These are phyloP conservation scores for Barbatosphaeria neglecta DNA, from an alignment of 495 filamentous ascomycete genomes.

Conservation along the genomic window DNA sequence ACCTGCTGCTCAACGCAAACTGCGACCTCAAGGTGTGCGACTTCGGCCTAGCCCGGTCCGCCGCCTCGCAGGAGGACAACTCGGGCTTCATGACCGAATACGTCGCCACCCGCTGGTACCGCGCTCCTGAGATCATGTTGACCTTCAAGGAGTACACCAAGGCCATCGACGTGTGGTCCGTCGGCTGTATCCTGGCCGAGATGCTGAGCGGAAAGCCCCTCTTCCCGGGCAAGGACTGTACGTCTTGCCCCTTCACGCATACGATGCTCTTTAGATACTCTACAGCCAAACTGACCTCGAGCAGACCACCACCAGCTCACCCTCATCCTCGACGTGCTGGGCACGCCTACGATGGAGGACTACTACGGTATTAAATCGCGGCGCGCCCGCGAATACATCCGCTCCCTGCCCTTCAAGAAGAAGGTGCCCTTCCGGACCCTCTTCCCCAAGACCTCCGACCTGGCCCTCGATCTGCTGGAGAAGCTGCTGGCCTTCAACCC, in stretches of 20 bases:
- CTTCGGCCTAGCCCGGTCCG: conserved; percentile 89
- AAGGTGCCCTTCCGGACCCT: conserved; percentile 95
- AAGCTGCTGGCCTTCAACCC: conserved; percentile 97
- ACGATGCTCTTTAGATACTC: not conserved
- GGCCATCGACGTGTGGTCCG: conserved; percentile 99
- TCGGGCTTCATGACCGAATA: conserved; percentile 99
- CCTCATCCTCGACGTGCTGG: conserved; percentile 92
- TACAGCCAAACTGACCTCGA: conserved; percentile 9
- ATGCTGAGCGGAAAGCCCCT: conserved; percentile 98
- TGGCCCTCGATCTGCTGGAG: conserved; percentile 88
- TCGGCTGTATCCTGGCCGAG: conserved; percentile 98
- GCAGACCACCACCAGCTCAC: conserved; percentile 97
- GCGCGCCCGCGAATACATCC: conserved; percentile 95
- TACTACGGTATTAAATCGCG: conserved; percentile 99
- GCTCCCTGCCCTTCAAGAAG: conserved; percentile 99
- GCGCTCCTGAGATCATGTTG: conserved; percentile 99
- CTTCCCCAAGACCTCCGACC: conserved; percentile 93
- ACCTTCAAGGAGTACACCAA: conserved; percentile 99
- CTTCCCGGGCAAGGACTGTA: conserved; percentile 98
- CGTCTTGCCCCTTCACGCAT: conserved; percentile 23
- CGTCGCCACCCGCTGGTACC: conserved; percentile 97
- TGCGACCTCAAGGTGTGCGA: conserved; percentile 99
- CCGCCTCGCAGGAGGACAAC: conserved; percentile 92
- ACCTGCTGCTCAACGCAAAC: conserved; percentile 94
- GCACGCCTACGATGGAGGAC: conserved; percentile 99